Conservation (phyloP, 2,329 filamentous ascomycete species). For the Colletotrichum sp. region DNA sequence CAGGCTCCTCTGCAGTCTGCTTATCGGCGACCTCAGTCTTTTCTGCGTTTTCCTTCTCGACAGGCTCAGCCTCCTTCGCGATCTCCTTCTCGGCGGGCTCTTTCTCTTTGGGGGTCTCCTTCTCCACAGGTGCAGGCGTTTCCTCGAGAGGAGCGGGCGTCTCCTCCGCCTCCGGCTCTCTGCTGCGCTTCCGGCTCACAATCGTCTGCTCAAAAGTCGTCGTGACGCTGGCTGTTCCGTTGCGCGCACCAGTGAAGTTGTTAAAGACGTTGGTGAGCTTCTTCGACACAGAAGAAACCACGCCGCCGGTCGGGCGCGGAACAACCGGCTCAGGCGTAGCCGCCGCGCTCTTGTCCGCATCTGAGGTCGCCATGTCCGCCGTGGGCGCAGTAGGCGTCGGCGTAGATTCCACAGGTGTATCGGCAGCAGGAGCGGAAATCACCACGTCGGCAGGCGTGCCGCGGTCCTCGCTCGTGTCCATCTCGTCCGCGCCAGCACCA, state of each 20-base stretch:
- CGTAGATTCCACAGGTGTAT: background rate
- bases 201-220: constrained; percentile 6
- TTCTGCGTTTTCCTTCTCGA: background rate
- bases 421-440: background rate
- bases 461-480: background rate
- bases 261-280: background rate
- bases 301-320: background rate
- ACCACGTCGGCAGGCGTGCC: background rate
- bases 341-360: background rate
- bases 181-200: constrained; percentile 12
- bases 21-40: background rate
- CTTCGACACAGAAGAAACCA: background rate
- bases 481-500: background rate
- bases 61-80: background rate
- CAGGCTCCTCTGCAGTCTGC: background rate
- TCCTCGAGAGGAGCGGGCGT: background rate
- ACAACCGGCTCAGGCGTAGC: background rate
- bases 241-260: background rate
- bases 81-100: background rate
- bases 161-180: background rate
- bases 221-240: background rate
- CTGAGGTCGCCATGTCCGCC: background rate
- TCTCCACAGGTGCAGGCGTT: background rate
- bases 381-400: background rate
- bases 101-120: background rate